Base-by-base conservation (phyloP, 2,329 filamentous ascomycete species). In the Penicillium sp. region DNA sequence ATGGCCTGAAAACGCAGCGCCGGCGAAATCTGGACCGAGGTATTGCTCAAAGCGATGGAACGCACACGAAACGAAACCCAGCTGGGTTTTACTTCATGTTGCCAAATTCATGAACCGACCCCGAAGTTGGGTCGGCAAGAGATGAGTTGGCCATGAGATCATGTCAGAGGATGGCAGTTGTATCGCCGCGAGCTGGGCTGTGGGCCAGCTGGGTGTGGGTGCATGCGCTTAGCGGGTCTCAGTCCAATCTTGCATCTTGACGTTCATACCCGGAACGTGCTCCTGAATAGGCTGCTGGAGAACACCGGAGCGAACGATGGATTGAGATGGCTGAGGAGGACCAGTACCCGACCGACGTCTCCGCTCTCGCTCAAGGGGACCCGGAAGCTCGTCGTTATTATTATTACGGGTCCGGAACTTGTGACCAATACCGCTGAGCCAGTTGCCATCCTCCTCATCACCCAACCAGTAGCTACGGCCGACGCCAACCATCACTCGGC, bases 391-490 rank as follows among this genome's bases (percentile, higher is more conserved):
- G 8, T 61, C 65, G 26, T 62, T 62, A 47, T 64, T 62, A 47
- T 64, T 65, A 42, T 62, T 58, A 27, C 63, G 66, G 51, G 59
- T 67, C 52, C 72, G 76, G 61, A 84, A 79, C 55, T 79, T 77
- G 43, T 76, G 75, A 46, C 74, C 72, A 49, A 80, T 70, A 7
- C 73, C 75, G 31, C 75, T 72, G 55, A 81, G 75, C 85, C 85
- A 92, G 43, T 80, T 79, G 32, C 72, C 77, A 39, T 77, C 66
- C 37, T 77, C 67, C 44, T 77, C 77, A 44, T 67, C 64, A 20
- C 84, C 84, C 11, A 94, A 70, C 88, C 89, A 95, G 68, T 93
- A 95, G 40, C 73, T 74, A 48, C 76, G 77, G 26, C 84, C 84
- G 15, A 86, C 71, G 7, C 74, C 74, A 17, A 94, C 73, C 84